Conservation (phyloP, 306 rosid species). For the Vachellia collinsii region DNA sequence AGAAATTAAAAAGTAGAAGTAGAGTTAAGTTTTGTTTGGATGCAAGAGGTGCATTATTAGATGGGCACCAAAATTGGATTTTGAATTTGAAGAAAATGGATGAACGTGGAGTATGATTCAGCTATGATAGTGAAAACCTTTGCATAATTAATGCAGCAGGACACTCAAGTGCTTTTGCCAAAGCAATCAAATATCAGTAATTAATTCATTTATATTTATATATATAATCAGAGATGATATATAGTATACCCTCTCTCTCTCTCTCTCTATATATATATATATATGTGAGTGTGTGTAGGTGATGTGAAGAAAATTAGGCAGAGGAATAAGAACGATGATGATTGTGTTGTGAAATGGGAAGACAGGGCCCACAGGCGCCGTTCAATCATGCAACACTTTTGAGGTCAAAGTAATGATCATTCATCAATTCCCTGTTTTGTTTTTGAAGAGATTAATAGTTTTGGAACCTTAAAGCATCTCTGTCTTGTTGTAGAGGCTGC, state of each 20-base stretch:
- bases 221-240: too few relatives aligned
- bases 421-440: neutral
- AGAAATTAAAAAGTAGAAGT: neutral
- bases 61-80: slow-evolving; percentile 36
- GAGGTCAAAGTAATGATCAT: slow-evolving; percentile 59
- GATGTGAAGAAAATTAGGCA: slow-evolving; percentile 20
- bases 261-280: too few relatives aligned
- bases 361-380: slow-evolving; percentile 55
- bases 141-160: slow-evolving; percentile 39
- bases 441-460: slow-evolving; percentile 18
- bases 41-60: slow-evolving; percentile 29
- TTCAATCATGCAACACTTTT: slow-evolving; percentile 60
- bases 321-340: slow-evolving; percentile 45
- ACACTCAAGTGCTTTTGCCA: slow-evolving; percentile 43
- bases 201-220: too few relatives aligned
- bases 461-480: slow-evolving; percentile 35
- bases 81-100: slow-evolving; percentile 16
- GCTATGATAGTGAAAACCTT: slow-evolving; percentile 53
- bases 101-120: slow-evolving; percentile 43
- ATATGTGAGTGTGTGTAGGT: too few relatives aligned
- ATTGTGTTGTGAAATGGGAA: slow-evolving; percentile 41
- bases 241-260: too few relatives aligned
- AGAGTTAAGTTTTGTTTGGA: neutral
- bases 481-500: slow-evolving; percentile 47
- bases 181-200: slow-evolving; percentile 15